These are phyloP conservation scores for Exsudoporus frostii DNA, from an alignment of 768 basidiomycete genomes.

Conservation along the genomic window DNA sequence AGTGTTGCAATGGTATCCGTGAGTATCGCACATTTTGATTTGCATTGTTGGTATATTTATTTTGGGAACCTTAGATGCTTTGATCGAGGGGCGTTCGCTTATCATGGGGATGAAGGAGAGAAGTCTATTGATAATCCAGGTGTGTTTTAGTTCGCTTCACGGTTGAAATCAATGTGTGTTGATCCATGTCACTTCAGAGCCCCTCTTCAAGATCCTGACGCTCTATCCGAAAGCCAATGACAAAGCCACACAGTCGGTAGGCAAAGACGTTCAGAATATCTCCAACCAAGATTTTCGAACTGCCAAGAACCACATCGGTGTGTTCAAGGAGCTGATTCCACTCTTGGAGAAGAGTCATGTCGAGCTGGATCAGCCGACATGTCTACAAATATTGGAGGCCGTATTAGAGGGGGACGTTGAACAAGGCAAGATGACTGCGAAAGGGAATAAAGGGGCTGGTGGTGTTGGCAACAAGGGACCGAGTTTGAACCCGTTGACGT, in stretches of 20 bases:
- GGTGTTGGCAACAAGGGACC: neutral
- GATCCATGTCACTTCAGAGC: slow-evolving; percentile 2
- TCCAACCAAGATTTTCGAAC: slow-evolving; percentile 1
- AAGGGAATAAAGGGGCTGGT: neutral
- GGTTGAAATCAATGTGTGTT: neutral
- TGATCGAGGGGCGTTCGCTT: slow-evolving; percentile 15
- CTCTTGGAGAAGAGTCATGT: neutral
- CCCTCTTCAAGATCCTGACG: neutral
- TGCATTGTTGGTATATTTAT: neutral
- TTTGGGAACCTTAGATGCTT: slow-evolving; percentile 3
- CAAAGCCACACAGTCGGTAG: neutral
- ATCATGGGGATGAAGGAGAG: neutral
- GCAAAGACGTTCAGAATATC: slow-evolving; percentile 4
- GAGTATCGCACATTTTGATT: neutral
- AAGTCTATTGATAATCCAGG: neutral
- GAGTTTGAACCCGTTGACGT: neutral
- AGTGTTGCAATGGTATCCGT: slow-evolving; percentile 24
- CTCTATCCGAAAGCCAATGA: slow-evolving; percentile 16
- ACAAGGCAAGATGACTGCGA: neutral
- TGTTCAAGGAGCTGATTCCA: slow-evolving; percentile 1
- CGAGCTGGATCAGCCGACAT: neutral
- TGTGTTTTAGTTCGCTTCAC: neutral
- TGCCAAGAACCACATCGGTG: slow-evolving; percentile 15
- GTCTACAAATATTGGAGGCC: neutral
- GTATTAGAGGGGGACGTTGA: slow-evolving; percentile 6